Conservation (phyloP, 768 basidiomycete genomes). For the Leccinum sublutescens region DNA sequence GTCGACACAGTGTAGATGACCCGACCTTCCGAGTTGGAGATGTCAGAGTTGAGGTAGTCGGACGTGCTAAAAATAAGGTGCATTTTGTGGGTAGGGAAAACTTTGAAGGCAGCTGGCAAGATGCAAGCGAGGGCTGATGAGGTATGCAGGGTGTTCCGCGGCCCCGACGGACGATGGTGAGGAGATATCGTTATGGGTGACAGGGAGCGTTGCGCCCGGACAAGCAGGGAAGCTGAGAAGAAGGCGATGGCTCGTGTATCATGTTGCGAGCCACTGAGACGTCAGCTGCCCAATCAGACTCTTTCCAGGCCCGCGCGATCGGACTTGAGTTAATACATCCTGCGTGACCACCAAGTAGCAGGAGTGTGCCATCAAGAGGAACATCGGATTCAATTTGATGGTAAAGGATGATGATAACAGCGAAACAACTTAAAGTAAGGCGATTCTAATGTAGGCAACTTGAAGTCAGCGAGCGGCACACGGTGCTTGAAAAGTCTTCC, state of each 20-base stretch:
- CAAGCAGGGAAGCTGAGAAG: slow-evolving; percentile 1
- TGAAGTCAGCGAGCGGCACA: too few species aligned
- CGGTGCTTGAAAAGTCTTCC: too few species aligned
- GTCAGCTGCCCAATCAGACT: slow-evolving; percentile 4
- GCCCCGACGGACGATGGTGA: background rate
- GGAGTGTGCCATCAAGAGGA: too few species aligned
- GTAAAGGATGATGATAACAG: too few species aligned
- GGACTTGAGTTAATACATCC: background rate
- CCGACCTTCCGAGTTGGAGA: slow-evolving; percentile 19
- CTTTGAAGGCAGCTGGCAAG: background rate
- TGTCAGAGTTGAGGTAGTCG: slow-evolving; percentile 18
- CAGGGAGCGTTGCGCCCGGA: background rate
- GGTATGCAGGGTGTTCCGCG: background rate
- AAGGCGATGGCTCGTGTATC: slow-evolving; percentile 3
- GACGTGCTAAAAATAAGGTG: slow-evolving; percentile 21
- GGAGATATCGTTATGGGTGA: background rate
- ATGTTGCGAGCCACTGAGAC: slow-evolving; percentile 14
- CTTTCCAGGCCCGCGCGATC: background rate
- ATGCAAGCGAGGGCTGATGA: background rate
- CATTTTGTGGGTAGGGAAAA: slow-evolving; percentile 9
- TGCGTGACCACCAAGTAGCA: background rate
- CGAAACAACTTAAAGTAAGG: background rate
- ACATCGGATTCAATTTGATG: too few species aligned
- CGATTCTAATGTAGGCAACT: background rate
- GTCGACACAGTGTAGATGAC: slow-evolving; percentile 24